Evolutionary conservation across 176 grass and related monocot genomes (phyloP).

Genomic region (Zoysia pacifica): DNA sequence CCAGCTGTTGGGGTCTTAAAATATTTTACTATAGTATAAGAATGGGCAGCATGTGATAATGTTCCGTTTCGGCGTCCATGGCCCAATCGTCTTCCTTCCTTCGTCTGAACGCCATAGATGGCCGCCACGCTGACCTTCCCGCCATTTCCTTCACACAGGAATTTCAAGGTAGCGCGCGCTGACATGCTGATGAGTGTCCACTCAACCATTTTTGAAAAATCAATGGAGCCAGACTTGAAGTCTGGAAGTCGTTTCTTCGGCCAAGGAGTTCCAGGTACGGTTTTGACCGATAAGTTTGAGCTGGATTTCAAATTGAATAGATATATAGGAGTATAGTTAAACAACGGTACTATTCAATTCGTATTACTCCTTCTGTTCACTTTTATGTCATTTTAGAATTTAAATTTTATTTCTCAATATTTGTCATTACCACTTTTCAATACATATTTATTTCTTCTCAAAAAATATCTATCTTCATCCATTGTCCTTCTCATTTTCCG

Average conservation of each 20-base stretch:
- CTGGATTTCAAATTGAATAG: not conserved
- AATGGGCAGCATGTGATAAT: not conserved
- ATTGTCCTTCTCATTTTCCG: no score
- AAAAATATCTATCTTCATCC: no score
- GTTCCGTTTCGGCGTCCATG: not conserved
- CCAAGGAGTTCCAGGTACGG: not conserved
- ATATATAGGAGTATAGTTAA: not conserved
- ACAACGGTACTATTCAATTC: not conserved
- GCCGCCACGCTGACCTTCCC: not conserved
- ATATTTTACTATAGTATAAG: not conserved
- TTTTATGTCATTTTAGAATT: no score
- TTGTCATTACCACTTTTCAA: no score
- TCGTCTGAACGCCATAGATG: not conserved
- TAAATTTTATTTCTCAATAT: no score
- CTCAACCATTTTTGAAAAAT: not conserved
- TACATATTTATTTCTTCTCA: no score
- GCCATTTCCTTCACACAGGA: not conserved
- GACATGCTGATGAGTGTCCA: not conserved
- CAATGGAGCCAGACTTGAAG: not conserved
- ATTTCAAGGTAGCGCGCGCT: not conserved
- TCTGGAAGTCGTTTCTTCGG: not conserved
- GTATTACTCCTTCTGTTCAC: no score
- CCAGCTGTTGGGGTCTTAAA: not conserved
- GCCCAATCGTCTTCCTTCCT: not conserved
- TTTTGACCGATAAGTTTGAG: not conserved